Evolutionary conservation across 1,139 yeast genomes (phyloP).

Genomic region (Suhomyces panamericanus): DNA sequence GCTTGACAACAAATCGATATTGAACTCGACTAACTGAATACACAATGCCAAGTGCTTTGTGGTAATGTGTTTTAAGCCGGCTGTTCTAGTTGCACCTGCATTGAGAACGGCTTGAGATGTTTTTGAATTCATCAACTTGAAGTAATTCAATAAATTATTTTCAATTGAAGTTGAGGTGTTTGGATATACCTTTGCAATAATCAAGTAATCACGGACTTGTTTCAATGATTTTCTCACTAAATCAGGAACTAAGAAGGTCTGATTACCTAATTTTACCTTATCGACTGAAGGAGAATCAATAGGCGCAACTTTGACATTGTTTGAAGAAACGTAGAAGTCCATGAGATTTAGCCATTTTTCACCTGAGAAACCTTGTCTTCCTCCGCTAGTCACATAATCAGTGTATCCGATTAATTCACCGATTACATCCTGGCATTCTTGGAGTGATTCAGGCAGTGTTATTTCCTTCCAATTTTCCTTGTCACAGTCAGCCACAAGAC

Average conservation of each 20-base stretch:
- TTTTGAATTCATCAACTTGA: constrained; percentile 56
- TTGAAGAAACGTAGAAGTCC: constrained; percentile 23
- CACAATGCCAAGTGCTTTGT: constrained; percentile 73
- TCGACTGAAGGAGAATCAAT: constrained; percentile 15
- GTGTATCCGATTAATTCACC: constrained; percentile 58
- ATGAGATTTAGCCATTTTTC: constrained; percentile 49
- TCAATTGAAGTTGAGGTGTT: constrained; percentile 35
- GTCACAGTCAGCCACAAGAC: constrained; percentile 54
- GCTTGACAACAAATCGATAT: constrained; percentile 27
- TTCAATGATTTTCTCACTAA: constrained; percentile 37
- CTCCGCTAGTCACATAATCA: constrained; percentile 39
- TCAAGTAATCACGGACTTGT: constrained; percentile 48
- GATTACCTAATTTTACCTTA: constrained; percentile 40
- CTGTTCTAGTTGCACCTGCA: constrained; percentile 77
- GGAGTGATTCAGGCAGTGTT: constrained; percentile 24
- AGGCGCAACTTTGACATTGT: background rate
- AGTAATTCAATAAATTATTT: constrained; percentile 48
- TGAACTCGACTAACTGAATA: constrained; percentile 55
- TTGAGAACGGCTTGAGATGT: constrained; percentile 65
- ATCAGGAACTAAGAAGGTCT: constrained; percentile 46
- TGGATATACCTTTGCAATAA: constrained; percentile 51
- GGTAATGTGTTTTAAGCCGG: constrained; percentile 73
- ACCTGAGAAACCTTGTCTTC: constrained; percentile 29
- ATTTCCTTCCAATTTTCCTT: constrained; percentile 81
- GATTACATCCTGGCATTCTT: constrained; percentile 49